A percentile compares a stretch with the other conserved stretches of the same genome.
phyloP scores from a whole-genome alignment of 257 asterid species.

The Plantago elongata region DNA sequence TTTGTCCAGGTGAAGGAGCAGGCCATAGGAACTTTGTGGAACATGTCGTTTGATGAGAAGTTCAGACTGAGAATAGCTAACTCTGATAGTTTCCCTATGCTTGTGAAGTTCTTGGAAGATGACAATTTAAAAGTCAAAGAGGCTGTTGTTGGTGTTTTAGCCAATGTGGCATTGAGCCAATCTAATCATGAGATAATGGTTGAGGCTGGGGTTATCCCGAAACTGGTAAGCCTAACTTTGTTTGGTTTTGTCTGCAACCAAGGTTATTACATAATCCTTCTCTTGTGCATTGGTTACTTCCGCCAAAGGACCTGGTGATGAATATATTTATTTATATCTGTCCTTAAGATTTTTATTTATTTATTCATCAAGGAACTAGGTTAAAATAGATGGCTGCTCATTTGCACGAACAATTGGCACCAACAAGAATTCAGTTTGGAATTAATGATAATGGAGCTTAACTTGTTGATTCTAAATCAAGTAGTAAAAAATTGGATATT shows the following conservation, averaged over 20 bases:
- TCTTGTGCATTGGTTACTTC: constrained; percentile 16
- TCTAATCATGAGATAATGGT: constrained; percentile 62
- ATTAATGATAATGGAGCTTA: too few relatives aligned
- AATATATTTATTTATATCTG: constrained; percentile 5
- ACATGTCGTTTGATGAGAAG: constrained; percentile 77
- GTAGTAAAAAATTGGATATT: too few relatives aligned
- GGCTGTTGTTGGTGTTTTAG: constrained; percentile 70
- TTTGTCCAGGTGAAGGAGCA: constrained; percentile 83
- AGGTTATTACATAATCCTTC: constrained; percentile 10
- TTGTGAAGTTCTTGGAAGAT: constrained; percentile 63
- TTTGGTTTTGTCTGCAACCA: constrained; percentile 3
- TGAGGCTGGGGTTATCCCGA: constrained; percentile 74
- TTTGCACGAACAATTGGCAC: too few relatives aligned
- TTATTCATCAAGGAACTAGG: too few relatives aligned
- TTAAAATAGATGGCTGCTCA: too few relatives aligned
- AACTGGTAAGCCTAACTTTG: constrained; percentile 51
- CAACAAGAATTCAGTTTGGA: too few relatives aligned
- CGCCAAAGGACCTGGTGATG: constrained; percentile 6
- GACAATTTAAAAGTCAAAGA: constrained; percentile 63
- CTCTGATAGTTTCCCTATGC: constrained; percentile 55
- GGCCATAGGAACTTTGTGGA: constrained; percentile 61
- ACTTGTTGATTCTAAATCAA: too few relatives aligned
- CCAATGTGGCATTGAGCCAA: constrained; percentile 55
- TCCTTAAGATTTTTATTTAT: neutral
- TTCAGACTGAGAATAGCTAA: constrained; percentile 43